These are phyloP conservation scores for Letharia lupina DNA, from an alignment of 495 filamentous ascomycete species.

Conservation along the genomic window DNA sequence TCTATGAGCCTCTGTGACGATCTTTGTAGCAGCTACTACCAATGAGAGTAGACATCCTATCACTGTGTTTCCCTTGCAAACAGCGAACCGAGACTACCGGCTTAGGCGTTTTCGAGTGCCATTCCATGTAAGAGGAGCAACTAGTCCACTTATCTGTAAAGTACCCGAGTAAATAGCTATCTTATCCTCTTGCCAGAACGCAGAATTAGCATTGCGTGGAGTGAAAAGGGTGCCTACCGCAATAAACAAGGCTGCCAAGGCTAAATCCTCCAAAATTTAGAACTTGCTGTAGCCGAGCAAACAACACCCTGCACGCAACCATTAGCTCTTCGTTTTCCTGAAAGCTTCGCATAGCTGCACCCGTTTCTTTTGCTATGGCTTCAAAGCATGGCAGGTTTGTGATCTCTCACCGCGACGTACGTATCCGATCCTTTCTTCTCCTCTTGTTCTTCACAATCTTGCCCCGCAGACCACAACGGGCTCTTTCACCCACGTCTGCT, in stretches of 20 bases:
- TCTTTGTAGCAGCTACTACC: neutral
- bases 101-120: neutral
- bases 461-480: neutral
- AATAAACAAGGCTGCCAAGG: neutral
- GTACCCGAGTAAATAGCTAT: neutral
- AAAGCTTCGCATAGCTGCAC: neutral
- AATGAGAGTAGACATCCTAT: neutral
- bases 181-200: neutral
- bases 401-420: neutral
- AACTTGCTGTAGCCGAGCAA: neutral
- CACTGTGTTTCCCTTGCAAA: neutral
- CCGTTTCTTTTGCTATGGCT: neutral
- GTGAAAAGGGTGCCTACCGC: neutral
- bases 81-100: neutral
- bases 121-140: neutral
- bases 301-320: slow-evolving; percentile 7
- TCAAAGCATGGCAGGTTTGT: neutral
- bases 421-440: neutral
- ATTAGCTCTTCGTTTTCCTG: slow-evolving; percentile 3
- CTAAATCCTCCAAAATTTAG: neutral
- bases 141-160: neutral
- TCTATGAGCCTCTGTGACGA: neutral
- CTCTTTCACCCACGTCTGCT: neutral
- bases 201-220: neutral
- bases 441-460: neutral